Percentiles rank a stretch among this genome's conserved stretches.
These are phyloP conservation scores for Puccinia sorghi DNA, from an alignment of 1,284 basidiomycete genomes.

Conservation along the genomic window DNA sequence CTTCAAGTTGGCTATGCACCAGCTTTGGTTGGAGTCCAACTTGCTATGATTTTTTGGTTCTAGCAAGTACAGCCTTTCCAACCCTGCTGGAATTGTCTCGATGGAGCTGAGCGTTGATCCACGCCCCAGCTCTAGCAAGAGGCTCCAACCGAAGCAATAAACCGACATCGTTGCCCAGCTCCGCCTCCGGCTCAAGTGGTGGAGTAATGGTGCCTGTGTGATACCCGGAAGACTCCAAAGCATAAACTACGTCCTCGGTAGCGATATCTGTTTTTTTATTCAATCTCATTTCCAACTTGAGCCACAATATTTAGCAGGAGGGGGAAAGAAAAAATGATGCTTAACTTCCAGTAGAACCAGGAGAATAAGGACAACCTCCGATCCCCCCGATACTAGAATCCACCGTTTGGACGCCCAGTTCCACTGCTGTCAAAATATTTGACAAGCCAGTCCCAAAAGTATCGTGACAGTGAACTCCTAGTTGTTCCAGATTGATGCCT, in stretches of 20 bases:
- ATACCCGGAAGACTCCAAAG: constrained; percentile 72
- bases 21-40: not conserved
- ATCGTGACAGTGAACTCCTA: constrained; percentile 85
- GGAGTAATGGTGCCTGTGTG: constrained; percentile 66
- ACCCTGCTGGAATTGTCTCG: constrained; percentile 75
- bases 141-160: constrained; percentile 61
- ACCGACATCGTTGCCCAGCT: constrained; percentile 52
- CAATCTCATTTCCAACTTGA: not conserved
- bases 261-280: constrained; percentile 56
- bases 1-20: not conserved
- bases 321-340: constrained; percentile 58
- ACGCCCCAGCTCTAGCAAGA: constrained; percentile 74
- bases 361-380: constrained; percentile 92
- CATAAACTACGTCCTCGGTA: constrained; percentile 74
- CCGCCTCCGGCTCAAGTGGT: constrained; percentile 51
- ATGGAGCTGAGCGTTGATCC: constrained; percentile 72
- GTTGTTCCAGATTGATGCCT: constrained; percentile 65
- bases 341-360: constrained; percentile 90
- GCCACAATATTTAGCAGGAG: not conserved
- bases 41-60: constrained; percentile 49
- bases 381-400: constrained; percentile 75
- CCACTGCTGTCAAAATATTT: constrained; percentile 61
- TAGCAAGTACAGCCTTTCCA: constrained; percentile 71
- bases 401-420: constrained; percentile 62
- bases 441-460: constrained; percentile 77